A percentile compares a stretch with the other conserved stretches of the same genome.
phyloP scores from a whole-genome alignment of 441 rosid genomes.

The Pelargonium myrrhifolium region DNA sequence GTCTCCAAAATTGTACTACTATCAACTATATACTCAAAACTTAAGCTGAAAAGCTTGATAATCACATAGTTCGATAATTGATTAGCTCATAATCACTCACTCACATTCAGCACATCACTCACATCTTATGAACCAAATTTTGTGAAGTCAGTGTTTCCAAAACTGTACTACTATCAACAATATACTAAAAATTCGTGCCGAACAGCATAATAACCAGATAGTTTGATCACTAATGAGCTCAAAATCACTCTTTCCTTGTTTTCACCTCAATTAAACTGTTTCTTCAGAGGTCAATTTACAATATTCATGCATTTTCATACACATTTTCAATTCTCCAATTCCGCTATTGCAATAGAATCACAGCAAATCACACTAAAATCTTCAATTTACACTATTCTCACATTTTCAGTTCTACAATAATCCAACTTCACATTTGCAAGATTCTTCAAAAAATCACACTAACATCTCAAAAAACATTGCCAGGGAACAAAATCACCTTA shows the following conservation, averaged over 20 bases:
- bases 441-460: no score
- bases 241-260: no score
- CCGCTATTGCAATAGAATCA: not conserved
- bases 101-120: no score
- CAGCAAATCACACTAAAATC: not conserved
- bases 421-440: no score
- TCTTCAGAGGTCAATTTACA: not conserved
- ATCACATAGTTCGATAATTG: not conserved
- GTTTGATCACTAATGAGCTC: not conserved
- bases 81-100: not conserved
- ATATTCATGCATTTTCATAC: not conserved
- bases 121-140: no score
- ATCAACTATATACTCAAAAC: not conserved
- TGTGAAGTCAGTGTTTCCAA: not conserved
- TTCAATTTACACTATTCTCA: no score
- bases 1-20: not conserved
- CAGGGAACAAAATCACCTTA: not conserved
- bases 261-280: not conserved
- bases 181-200: not conserved
- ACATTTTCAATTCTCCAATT: not conserved
- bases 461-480: not conserved
- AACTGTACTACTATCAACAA: not conserved
- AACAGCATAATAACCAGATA: not conserved
- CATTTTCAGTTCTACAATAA: no score
- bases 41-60: not conserved